These are phyloP conservation scores for Erodium maritimum DNA, from an alignment of 345 rosid species.

Conservation along the genomic window DNA sequence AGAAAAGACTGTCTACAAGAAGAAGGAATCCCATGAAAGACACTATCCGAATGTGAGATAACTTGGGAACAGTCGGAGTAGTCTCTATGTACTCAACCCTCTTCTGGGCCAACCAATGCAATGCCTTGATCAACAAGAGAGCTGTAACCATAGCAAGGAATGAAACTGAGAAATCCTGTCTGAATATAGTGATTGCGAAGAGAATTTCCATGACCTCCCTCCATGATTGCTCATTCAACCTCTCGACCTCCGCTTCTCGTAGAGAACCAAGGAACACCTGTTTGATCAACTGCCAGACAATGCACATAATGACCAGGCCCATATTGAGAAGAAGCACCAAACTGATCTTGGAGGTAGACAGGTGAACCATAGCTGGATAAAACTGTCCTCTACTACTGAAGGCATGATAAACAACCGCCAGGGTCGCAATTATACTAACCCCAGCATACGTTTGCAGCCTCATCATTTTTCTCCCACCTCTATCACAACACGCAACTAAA, in stretches of 20 bases:
- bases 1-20: conserved; percentile 47
- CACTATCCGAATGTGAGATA: conserved; percentile 63
- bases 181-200: conserved; percentile 79
- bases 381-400: conserved; percentile 77
- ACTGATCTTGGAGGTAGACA: conserved; percentile 82
- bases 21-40: conserved; percentile 77
- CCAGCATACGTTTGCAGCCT: conserved; percentile 65
- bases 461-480: conserved; percentile 35
- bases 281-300: conserved; percentile 67
- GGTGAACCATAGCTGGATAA: conserved; percentile 74
- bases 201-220: conserved; percentile 94
- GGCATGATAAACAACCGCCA: conserved; percentile 65
- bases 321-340: conserved; percentile 72
- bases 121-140: conserved; percentile 61
- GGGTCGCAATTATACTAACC: conserved; percentile 42
- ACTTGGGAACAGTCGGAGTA: conserved; percentile 62
- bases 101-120: conserved; percentile 96
- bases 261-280: conserved; percentile 76
- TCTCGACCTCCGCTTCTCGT: conserved; percentile 89
- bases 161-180: conserved; percentile 76
- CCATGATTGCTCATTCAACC: conserved; percentile 88
- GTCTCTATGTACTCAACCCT: conserved; percentile 95
- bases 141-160: conserved; percentile 83
- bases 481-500: conserved; percentile 1
- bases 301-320: conserved; percentile 71